phyloP scores from a whole-genome alignment of 768 basidiomycete genomes.

The Termitomyces sp. region DNA sequence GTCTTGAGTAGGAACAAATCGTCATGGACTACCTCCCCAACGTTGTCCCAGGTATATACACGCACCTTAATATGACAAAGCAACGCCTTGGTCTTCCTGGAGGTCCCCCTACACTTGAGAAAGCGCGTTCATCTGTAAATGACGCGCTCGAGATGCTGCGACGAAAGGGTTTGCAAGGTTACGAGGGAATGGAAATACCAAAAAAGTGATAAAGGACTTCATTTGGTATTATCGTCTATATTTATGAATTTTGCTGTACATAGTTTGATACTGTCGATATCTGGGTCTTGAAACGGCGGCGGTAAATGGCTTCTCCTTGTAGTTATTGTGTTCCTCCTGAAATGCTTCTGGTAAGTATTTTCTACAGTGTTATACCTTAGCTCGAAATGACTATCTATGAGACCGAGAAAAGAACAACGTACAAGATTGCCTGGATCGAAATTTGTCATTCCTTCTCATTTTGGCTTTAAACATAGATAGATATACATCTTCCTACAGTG shows the following conservation, averaged over 20 bases:
- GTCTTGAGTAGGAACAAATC: slow-evolving; percentile 55
- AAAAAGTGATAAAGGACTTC: slow-evolving; percentile 10
- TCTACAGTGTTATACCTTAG: background rate
- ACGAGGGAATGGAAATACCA: slow-evolving; percentile 15
- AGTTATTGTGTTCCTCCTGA: too few species aligned
- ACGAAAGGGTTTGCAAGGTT: slow-evolving; percentile 31
- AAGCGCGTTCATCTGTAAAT: slow-evolving; percentile 54
- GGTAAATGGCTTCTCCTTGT: background rate
- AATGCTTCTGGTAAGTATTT: background rate
- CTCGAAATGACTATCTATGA: too few species aligned
- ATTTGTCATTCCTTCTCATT: too few species aligned
- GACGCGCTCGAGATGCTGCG: slow-evolving; percentile 74
- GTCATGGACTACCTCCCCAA: slow-evolving; percentile 80
- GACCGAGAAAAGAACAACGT: too few species aligned
- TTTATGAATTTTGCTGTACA: background rate
- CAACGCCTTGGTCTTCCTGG: slow-evolving; percentile 76
- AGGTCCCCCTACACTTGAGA: slow-evolving; percentile 60
- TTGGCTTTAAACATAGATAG: too few species aligned
- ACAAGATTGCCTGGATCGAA: too few species aligned
- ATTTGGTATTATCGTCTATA: background rate
- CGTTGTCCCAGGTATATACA: slow-evolving; percentile 75
- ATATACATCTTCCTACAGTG: too few species aligned
- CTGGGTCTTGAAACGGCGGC: background rate
- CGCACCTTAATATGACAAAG: slow-evolving; percentile 71
- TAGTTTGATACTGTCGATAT: background rate